phyloP scores from a whole-genome alignment of 352 stramenopile genomes.

The Globisporangium rhizosaccharum region DNA sequence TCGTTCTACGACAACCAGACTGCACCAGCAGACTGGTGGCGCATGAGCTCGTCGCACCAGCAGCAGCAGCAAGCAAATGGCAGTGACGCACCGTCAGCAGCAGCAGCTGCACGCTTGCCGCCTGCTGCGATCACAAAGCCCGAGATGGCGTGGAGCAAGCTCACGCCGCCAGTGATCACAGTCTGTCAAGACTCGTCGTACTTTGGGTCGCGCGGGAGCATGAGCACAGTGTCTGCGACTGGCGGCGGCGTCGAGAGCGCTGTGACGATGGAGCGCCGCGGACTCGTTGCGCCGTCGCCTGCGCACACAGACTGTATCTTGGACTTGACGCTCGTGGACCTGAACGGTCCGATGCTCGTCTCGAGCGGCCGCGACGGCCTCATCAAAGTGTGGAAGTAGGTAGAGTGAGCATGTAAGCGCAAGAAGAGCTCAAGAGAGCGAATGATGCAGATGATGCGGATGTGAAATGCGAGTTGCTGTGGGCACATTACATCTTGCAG shows the following conservation, averaged over 20 bases:
- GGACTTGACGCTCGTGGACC: conserved; percentile 93
- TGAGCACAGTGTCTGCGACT: conserved; percentile 37
- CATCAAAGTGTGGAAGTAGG: conserved; percentile 95
- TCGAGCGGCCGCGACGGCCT: conserved; percentile 92
- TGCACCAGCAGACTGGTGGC: conserved; percentile 78
- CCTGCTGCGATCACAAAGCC: conserved; percentile 60
- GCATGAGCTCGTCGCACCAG: conserved; percentile 52
- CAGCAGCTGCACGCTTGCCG: conserved; percentile 3
- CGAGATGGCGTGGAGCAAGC: conserved; percentile 84
- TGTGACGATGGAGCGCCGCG: conserved; percentile 84
- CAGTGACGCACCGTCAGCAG: conserved; percentile 18
- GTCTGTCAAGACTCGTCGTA: conserved; percentile 82
- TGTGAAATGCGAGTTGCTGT: not conserved
- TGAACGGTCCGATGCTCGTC: conserved; percentile 88
- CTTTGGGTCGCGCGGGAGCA: conserved; percentile 44
- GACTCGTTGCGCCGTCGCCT: conserved; percentile 80
- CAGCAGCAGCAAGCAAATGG: conserved; percentile 15
- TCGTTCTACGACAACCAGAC: conserved; percentile 86
- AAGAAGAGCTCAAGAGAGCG: not conserved
- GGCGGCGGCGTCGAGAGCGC: conserved; percentile 60
- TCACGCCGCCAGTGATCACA: conserved; percentile 77
- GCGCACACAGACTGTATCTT: conserved; percentile 93
- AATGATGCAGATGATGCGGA: not conserved
- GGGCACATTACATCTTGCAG: not conserved
- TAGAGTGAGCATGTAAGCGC: not conserved